Percentiles rank a stretch among this genome's conserved stretches.
phyloP scores from a whole-genome alignment of 2,329 filamentous ascomycete species.

The Colletotrichum eremochloae region DNA sequence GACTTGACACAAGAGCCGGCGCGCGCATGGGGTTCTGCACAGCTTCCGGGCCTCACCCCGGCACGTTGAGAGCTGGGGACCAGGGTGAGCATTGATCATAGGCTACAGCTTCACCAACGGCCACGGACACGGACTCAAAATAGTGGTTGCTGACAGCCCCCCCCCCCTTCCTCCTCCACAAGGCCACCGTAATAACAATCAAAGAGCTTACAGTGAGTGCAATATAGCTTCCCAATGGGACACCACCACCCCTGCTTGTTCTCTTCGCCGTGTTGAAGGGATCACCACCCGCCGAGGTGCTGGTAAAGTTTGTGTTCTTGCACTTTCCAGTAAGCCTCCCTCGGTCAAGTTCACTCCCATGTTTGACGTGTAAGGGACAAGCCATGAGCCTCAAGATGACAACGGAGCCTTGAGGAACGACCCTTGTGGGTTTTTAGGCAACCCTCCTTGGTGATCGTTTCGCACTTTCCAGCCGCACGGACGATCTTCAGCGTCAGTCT shows the following conservation, averaged over 20 bases:
- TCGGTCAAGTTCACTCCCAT: not conserved
- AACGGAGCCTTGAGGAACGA: not conserved
- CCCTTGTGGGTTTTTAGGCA: not conserved
- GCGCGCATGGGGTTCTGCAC: not conserved
- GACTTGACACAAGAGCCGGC: slow-evolving; percentile 12
- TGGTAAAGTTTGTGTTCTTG: not conserved
- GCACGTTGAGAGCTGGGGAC: slow-evolving; percentile 10
- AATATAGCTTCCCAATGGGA: not conserved
- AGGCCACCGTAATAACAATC: not conserved
- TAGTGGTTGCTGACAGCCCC: slow-evolving; percentile 9
- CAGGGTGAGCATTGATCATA: not conserved
- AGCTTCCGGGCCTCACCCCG: not conserved
- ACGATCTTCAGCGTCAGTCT: slow-evolving; percentile 26
- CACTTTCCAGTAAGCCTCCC: not conserved
- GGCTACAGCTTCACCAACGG: slow-evolving; percentile 9
- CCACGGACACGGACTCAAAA: slow-evolving; percentile 1
- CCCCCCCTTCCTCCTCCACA: not conserved
- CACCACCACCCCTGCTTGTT: not conserved
- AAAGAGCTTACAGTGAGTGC: not conserved
- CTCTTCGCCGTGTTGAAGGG: not conserved
- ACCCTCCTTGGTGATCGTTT: slow-evolving; percentile 2
- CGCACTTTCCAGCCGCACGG: slow-evolving; percentile 12
- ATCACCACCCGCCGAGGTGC: not conserved
- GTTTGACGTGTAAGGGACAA: not conserved
- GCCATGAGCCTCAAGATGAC: not conserved